Conservation (phyloP, 2,329 filamentous ascomycete species). For the Blastomyces silverae region DNA sequence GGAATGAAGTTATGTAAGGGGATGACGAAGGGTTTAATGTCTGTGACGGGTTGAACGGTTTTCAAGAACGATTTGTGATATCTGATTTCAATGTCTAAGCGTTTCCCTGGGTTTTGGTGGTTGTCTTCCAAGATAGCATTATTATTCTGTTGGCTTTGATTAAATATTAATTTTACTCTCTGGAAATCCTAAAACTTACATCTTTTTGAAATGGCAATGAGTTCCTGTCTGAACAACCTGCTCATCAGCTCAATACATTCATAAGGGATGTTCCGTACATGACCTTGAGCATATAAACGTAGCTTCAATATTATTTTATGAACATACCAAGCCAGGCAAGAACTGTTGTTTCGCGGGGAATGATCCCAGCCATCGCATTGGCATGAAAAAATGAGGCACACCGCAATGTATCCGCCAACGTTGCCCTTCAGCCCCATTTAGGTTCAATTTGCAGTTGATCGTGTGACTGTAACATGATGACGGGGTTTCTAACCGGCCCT, state of each 20-base stretch:
- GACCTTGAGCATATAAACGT: background rate
- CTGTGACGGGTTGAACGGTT: background rate
- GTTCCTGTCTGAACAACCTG: background rate
- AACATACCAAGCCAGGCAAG: background rate
- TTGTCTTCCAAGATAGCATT: background rate
- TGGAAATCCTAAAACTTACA: background rate
- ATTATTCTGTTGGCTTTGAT: background rate
- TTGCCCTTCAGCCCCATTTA: background rate
- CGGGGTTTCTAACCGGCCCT: background rate
- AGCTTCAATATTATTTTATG: background rate
- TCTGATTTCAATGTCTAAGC: background rate
- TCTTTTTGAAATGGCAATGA: background rate
- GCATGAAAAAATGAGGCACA: background rate
- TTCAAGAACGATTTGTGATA: background rate
- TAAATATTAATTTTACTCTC: background rate
- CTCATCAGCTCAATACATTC: background rate
- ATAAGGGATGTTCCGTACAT: background rate
- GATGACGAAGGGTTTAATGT: background rate
- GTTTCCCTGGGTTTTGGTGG: background rate
- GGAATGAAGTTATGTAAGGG: constrained; percentile 14
- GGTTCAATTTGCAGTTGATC: background rate
- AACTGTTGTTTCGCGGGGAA: background rate
- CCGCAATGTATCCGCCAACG: background rate
- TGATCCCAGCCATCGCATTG: background rate
- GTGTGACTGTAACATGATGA: too few species aligned